phyloP scores from a whole-genome alignment of 73 alveolate genomes.

The Symbiodinium pilosum region DNA sequence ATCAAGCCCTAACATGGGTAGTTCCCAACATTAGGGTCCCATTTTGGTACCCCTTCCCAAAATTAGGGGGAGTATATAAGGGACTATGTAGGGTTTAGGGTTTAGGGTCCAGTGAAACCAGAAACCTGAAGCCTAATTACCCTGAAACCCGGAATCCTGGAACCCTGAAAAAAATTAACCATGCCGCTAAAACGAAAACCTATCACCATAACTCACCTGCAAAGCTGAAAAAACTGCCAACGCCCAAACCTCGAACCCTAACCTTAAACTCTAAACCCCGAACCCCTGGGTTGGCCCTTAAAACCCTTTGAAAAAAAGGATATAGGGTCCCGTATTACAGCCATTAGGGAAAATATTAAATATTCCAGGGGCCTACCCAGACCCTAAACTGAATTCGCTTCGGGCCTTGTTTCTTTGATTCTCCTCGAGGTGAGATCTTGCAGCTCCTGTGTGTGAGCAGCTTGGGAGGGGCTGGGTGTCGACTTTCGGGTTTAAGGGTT shows the following conservation, averaged over 20 bases:
- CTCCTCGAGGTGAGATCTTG: too few species aligned
- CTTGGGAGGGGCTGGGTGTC: too few species aligned
- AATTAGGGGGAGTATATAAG: too few species aligned
- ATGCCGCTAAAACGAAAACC: background rate
- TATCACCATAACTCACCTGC: background rate
- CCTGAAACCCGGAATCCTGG: background rate
- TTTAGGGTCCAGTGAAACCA: background rate
- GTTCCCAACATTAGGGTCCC: background rate
- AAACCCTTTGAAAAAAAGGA: too few species aligned
- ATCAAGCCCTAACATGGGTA: too few species aligned
- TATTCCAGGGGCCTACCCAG: background rate
- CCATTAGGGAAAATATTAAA: too few species aligned
- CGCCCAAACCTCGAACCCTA: background rate
- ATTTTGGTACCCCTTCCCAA: background rate
- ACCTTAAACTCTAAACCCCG: background rate
- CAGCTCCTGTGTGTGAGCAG: too few species aligned
- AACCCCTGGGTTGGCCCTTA: background rate
- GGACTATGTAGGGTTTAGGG: too few species aligned
- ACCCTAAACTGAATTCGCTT: background rate
- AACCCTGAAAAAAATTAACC: background rate
- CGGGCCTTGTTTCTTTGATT: too few species aligned
- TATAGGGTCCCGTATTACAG: too few species aligned
- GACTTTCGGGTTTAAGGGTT: too few species aligned
- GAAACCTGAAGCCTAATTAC: background rate
- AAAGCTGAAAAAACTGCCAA: background rate